phyloP scores from a whole-genome alignment of 805 yeast species.

The Scheffersomyces stipitis region DNA sequence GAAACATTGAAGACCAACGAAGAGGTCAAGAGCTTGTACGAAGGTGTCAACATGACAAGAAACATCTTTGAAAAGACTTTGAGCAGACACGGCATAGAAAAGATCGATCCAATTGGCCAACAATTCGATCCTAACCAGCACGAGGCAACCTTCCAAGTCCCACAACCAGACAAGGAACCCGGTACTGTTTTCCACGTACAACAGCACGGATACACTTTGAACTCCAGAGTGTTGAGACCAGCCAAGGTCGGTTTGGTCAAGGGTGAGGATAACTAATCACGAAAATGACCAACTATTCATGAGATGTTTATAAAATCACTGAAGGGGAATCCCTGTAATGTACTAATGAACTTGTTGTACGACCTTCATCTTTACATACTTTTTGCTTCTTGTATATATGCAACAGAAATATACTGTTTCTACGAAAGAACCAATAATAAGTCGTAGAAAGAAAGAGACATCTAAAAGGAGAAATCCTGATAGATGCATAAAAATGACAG shows the following conservation, averaged over 20 bases:
- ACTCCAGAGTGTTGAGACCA: conserved; percentile 87
- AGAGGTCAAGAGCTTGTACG: conserved; percentile 73
- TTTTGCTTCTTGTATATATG: too few relatives aligned
- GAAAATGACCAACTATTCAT: too few relatives aligned
- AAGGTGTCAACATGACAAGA: conserved; percentile 90
- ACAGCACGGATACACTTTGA: conserved; percentile 83
- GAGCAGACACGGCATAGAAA: conserved; percentile 72
- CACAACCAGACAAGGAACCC: conserved; percentile 84
- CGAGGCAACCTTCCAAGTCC: conserved; percentile 88
- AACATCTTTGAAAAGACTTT: conserved; percentile 83
- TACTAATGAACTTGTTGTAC: too few relatives aligned
- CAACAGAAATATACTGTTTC: too few relatives aligned
- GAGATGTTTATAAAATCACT: too few relatives aligned
- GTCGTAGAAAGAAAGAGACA: too few relatives aligned
- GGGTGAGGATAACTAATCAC: conserved; percentile 27
- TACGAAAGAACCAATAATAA: too few relatives aligned
- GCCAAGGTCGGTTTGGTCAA: conserved; percentile 95
- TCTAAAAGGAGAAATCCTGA: too few relatives aligned
- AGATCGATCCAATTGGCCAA: conserved; percentile 82
- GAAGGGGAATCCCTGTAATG: too few relatives aligned
- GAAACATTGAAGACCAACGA: conserved; percentile 57
- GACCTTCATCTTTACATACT: too few relatives aligned
- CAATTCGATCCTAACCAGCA: conserved; percentile 87
- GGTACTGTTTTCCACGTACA: conserved; percentile 93
- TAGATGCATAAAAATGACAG: too few relatives aligned